Base-by-base conservation (phyloP, 441 rosid species). In the Pelargonium myrrhifolium region DNA sequence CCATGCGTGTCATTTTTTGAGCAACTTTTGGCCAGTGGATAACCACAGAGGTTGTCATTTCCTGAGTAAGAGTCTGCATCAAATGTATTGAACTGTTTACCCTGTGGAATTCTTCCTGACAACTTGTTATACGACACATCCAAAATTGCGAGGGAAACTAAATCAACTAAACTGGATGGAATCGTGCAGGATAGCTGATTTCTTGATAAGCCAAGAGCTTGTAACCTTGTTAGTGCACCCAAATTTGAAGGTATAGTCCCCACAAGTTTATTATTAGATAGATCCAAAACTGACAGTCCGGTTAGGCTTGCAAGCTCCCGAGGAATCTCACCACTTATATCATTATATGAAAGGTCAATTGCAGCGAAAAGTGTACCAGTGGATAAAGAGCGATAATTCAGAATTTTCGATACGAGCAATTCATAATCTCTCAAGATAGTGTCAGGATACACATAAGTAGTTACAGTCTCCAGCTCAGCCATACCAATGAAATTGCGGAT, bases 51-150 rank as follows among this genome's bases (percentile, higher is more conserved):
- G 2, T 5, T 1, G 0, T n/a, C 11, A 37, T 70, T 70, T 9
- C 73, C 68, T 35, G 2, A 4, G 18, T 63, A 70, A 5, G 39
- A 18, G 1, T 0, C 4, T 3, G 0, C 0, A 1, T 1, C 0
- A 53, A 70, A 70, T 37, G 17, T 39, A 0, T 0, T 11, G 3
- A 70, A 70, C 26, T 63, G 68, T 0, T 0, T 0, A 4, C 0
- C 7, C 1, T 0, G 0, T 28, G 73, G 68, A n/a, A 64, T 53
- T 24, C 47, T 70, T 4, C 73, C 73, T 20, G 73, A 70, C 12
- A 70, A 40, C n/a, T 70, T 70, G 73, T 70, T 70, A 49, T 14
- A 53, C 0, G 73, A 31, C 17, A 70, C 68, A n/a, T 21, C 18
- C 11, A 70, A 64, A 12, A 0, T 0, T 12, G 0, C 12, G 14